Conservation (phyloP, 2,329 filamentous ascomycete genomes). For the Celoporthe dispersa region DNA sequence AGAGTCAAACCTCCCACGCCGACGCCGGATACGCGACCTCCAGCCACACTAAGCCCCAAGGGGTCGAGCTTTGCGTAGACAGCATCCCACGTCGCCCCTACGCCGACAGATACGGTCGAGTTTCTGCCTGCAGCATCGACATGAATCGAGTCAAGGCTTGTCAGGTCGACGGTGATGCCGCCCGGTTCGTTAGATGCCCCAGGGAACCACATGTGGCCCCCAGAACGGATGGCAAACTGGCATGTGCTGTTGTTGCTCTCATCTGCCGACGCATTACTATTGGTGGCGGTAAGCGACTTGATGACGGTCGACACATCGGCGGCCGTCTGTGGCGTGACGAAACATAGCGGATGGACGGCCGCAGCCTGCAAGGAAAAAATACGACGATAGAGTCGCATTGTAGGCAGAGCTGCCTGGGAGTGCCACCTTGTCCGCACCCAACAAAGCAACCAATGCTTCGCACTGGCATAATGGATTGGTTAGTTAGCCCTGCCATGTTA, state of each 20-base stretch:
- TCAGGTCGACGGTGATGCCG: conserved; percentile 21
- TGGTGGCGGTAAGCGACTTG: not conserved
- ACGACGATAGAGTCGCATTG: not conserved
- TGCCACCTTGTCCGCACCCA: not conserved
- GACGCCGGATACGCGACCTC: conserved; percentile 28
- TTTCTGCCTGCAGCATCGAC: not conserved
- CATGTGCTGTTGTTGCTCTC: not conserved
- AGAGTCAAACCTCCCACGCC: conserved; percentile 27
- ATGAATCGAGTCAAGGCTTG: conserved; percentile 2
- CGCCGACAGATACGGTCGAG: conserved; percentile 17
- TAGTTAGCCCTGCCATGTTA: no score
- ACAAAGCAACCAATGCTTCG: not conserved
- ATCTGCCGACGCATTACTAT: not conserved
- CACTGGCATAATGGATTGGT: no score
- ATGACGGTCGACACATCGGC: conserved; percentile 1
- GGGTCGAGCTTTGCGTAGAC: conserved; percentile 30
- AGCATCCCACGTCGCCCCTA: conserved; percentile 22
- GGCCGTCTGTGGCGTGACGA: not conserved
- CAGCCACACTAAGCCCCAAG: conserved; percentile 24
- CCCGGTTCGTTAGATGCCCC: conserved; percentile 9
- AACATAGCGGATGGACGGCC: not conserved
- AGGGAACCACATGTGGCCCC: conserved; percentile 17
- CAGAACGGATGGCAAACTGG: conserved; percentile 16
- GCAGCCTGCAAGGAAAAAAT: conserved; percentile 8
- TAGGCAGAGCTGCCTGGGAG: conserved; percentile 7